Base-by-base conservation (phyloP, 495 filamentous ascomycete genomes). In the Lentithecium fluviatile region DNA sequence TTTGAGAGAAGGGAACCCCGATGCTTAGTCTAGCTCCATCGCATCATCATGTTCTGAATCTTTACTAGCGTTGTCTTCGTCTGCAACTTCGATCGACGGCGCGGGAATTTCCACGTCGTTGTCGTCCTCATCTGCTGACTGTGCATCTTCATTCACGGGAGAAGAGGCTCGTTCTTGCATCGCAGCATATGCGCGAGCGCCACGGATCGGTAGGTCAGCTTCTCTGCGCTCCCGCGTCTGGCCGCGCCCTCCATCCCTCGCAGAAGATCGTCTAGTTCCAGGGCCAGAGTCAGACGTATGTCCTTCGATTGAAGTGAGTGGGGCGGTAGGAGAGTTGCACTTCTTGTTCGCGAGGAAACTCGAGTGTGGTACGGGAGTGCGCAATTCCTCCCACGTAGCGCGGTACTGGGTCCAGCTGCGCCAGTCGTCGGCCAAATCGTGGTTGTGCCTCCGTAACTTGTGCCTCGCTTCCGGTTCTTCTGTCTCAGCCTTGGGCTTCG, bases 351-450 rank as follows among this genome's bases (percentile, higher is more conserved):
- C 50, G 8, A 12, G 43, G 45, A 65, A 56, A 5, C 21, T 46
- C 10, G 17, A 20, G 12, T 7, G 7, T 2, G 56, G 52, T 12
- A 60, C 56, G 10, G 62, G 62, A 7, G 12, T 40, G 4, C 13
- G 6, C 12, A 42, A 32, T 10, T 40, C 49, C 36, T 69, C 66
- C 66, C 66, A 69, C 24, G 52, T 48, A 5, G 66, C 62, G 29
- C 45, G 57, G 45, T 69, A 62, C 7, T 65, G 24, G 12, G 55
- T 65, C 62, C 62, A 65, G 21, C 36, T 32, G 17, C 66, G 51
- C 66, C 66, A 91, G 61, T 48, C 77, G 70, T 64, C 85, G 76
- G 62, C 82, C 4, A 10, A 32, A 77, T 56, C 85, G 76, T 11
- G 85, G 77, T 3, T 20, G 34, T 77, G 68, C 6, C 70, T 71